Evolutionary conservation across 164 flowering plant species (phyloP).

Genomic region (Stephania yunnanensis): DNA sequence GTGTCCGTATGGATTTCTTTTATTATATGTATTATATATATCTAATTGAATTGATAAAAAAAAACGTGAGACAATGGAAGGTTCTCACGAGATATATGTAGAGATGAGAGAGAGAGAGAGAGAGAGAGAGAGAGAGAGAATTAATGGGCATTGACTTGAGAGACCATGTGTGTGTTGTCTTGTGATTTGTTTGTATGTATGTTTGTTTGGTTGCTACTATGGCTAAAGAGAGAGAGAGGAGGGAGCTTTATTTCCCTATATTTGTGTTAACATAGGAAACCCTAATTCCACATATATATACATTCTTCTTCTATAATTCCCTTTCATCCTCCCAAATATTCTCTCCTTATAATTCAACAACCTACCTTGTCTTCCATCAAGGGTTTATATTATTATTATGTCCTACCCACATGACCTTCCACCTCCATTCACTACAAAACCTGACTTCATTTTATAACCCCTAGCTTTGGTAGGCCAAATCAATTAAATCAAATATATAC

Average conservation of each 20-base stretch:
- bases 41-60: neutral
- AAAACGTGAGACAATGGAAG: slow-evolving; percentile 6
- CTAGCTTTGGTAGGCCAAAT: slow-evolving; percentile 38
- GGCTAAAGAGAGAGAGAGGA: too few relatives aligned
- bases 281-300: slow-evolving; percentile 30
- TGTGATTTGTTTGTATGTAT: slow-evolving; percentile 18
- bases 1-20: neutral
- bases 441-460: slow-evolving; percentile 33
- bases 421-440: slow-evolving; percentile 17
- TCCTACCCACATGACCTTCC: slow-evolving; percentile 44
- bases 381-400: slow-evolving; percentile 32
- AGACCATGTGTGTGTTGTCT: slow-evolving; percentile 12
- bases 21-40: too few relatives aligned
- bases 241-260: slow-evolving; percentile 7
- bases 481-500: slow-evolving; percentile 1
- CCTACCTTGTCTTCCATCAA: slow-evolving; percentile 47
- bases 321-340: slow-evolving; percentile 78
- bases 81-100: slow-evolving; percentile 9
- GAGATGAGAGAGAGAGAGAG: neutral
- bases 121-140: neutral
- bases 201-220: slow-evolving; percentile 37
- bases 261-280: slow-evolving; percentile 23
- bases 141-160: slow-evolving; percentile 40
- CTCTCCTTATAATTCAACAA: slow-evolving; percentile 51
- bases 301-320: slow-evolving; percentile 45